Evolutionary conservation across 768 basidiomycete species (phyloP).

Genomic region (Hygrocybe coccinea): DNA sequence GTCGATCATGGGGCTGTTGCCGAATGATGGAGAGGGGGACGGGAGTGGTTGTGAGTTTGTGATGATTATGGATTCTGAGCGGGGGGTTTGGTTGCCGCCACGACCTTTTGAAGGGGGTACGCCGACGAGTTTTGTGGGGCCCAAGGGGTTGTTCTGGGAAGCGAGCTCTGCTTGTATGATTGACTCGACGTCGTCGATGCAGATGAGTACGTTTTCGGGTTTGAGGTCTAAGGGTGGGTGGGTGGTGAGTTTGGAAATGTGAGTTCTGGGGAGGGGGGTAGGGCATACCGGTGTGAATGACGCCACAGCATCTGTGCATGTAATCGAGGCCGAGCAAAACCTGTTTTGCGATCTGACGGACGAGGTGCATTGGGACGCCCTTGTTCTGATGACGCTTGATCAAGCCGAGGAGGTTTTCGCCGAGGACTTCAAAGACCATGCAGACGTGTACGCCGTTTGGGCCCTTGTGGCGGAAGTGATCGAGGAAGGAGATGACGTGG

Average conservation of each 20-base stretch:
- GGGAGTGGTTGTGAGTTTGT: conserved; percentile 93
- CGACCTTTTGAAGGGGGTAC: conserved; percentile 91
- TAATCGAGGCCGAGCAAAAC: conserved; percentile 93
- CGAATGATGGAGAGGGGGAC: conserved; percentile 71
- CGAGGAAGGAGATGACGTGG: conserved; percentile 95
- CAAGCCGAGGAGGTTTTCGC: conserved; percentile 91
- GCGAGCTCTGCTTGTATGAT: conserved; percentile 83
- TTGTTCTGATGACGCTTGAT: conserved; percentile 99
- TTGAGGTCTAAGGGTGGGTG: conserved; percentile 65
- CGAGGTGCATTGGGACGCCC: conserved; percentile 88
- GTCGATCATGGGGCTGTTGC: conserved; percentile 67
- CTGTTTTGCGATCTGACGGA: conserved; percentile 96
- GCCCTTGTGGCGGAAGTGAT: conserved; percentile 95
- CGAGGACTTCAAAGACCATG: conserved; percentile 99
- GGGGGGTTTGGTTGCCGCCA: conserved; percentile 94
- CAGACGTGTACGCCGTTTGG: conserved; percentile 97
- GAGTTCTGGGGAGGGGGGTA: conserved; percentile 13
- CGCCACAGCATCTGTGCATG: conserved; percentile 94
- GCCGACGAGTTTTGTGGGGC: conserved; percentile 73
- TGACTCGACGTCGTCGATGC: conserved; percentile 92
- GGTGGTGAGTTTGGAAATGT: conserved; percentile 1
- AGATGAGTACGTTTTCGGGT: conserved; percentile 96
- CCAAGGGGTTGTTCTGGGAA: conserved; percentile 41
- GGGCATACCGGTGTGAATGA: conserved; percentile 80
- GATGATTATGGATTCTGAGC: conserved; percentile 72